Base-by-base conservation (phyloP, 140 eudicot genomes). In the Flaveria floridana region DNA sequence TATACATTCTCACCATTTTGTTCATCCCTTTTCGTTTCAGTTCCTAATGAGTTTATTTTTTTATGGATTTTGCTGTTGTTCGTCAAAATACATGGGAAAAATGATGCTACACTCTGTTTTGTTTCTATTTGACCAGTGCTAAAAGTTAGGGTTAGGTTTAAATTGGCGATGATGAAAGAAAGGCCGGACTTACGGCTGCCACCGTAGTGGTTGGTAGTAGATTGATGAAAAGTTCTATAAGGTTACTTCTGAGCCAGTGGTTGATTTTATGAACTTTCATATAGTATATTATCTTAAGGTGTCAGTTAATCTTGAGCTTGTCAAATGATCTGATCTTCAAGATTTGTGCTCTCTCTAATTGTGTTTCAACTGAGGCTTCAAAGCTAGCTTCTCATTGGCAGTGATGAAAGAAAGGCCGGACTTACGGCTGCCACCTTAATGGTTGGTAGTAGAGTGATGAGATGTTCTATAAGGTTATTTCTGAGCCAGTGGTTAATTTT, bases 151-250 rank as follows among this genome's bases (percentile, higher is more conserved):
- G 39, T 30, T 30, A 34, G 41, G 50, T 41, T 68, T 41, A n/a
- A 11, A 53, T 44, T 65, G 82, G 85, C 89, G 12, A 80, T 87
- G 91, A 87, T 72, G 91, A 84, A 39, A 79, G 65, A 87, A 87
- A 87, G 89, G 91, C 91, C 88, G 91, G 83, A 82, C 88, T 87
- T 82, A 87, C 87, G 52, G 85, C 89, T 84, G 86, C 91, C 64
- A 51, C 78, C 82, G 16, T 66, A 10, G 78, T 67, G 76, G 73
- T 84, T 81, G 92, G 92, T 82, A 87, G 92, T 87, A 87, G 92
- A 76, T 77, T 87, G 92, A 87, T 84, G 92, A 82, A 2, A 61
- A 41, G 12, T 73, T 79, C 76, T 70, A 72, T 58, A 85, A 81
- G 83, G 88, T 74, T 81, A 39, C 75, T 56, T 68, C 86, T 82